These are phyloP conservation scores for Nemania sp. DNA, from an alignment of 2,329 filamentous ascomycete species.

Conservation along the genomic window DNA sequence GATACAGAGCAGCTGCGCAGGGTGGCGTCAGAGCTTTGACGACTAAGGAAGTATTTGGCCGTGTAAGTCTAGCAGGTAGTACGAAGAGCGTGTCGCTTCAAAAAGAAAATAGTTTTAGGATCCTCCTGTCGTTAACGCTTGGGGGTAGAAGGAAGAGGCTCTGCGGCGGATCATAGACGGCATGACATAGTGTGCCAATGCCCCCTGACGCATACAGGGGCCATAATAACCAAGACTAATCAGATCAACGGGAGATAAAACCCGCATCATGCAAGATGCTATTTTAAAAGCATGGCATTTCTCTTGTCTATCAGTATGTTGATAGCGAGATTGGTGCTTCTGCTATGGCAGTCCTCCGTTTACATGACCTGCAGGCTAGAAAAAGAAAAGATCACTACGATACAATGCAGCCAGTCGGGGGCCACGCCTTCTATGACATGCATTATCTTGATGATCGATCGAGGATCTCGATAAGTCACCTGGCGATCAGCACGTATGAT, in stretches of 20 bases:
- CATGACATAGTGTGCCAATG: slow-evolving; percentile 14
- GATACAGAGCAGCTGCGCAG: neutral
- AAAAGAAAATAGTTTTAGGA: neutral
- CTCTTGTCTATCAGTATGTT: no score
- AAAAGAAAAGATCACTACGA: no score
- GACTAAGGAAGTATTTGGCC: neutral
- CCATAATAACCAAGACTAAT: slow-evolving; percentile 3
- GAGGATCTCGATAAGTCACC: slow-evolving; percentile 3
- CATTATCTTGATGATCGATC: slow-evolving; percentile 16
- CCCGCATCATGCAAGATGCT: neutral
- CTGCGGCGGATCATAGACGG: slow-evolving; percentile 2
- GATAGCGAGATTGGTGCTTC: no score
- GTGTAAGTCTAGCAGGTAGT: neutral
- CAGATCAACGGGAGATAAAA: neutral
- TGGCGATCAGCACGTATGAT: neutral
- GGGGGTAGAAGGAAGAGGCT: slow-evolving; percentile 17
- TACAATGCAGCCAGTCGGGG: neutral
- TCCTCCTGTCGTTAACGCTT: neutral
- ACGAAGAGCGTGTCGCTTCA: neutral
- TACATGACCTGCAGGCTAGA: no score
- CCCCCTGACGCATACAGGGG: slow-evolving; percentile 12
- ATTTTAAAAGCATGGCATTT: neutral
- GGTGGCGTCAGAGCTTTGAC: neutral
- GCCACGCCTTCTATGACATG: neutral
- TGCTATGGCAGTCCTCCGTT: no score